Conservation (phyloP, 257 asterid genomes). For the Misopates orontium region DNA sequence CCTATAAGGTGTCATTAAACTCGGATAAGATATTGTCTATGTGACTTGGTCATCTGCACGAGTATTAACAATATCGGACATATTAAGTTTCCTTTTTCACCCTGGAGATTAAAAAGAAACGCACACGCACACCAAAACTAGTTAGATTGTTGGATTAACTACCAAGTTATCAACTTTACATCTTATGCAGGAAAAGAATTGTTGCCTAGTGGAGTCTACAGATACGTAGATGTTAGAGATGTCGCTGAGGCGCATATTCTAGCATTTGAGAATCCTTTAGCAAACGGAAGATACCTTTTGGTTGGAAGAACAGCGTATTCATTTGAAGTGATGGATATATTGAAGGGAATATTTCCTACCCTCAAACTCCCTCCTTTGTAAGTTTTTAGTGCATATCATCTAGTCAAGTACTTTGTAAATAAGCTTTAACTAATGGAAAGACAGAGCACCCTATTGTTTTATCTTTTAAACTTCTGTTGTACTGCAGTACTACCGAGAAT, state of each 20-base stretch:
- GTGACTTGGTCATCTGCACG: no score
- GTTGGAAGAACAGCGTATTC: slow-evolving; percentile 44
- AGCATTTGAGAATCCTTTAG: slow-evolving; percentile 51
- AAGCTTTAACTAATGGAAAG: background rate
- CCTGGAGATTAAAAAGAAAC: no score
- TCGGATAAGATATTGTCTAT: no score
- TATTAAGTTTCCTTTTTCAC: no score
- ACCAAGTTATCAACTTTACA: background rate
- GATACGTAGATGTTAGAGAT: slow-evolving; percentile 47
- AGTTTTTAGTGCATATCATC: background rate
- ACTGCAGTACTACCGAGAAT: slow-evolving; percentile 35
- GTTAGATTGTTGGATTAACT: no score
- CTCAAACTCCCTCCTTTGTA: slow-evolving; percentile 44
- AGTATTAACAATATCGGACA: no score
- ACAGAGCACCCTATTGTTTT: no score
- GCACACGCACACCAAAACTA: no score
- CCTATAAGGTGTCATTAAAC: no score
- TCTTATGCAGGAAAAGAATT: slow-evolving; percentile 28
- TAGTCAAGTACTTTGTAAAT: background rate
- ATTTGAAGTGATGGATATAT: slow-evolving; percentile 34
- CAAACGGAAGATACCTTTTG: slow-evolving; percentile 51
- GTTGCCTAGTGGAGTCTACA: slow-evolving; percentile 22
- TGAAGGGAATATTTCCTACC: slow-evolving; percentile 45
- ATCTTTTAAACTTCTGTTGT: background rate
- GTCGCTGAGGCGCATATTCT: slow-evolving; percentile 43